A percentile compares a stretch with the other conserved stretches of the same genome.
Evolutionary conservation across 768 basidiomycete genomes (phyloP).

Genomic region (Hirschioporus abietinus): DNA sequence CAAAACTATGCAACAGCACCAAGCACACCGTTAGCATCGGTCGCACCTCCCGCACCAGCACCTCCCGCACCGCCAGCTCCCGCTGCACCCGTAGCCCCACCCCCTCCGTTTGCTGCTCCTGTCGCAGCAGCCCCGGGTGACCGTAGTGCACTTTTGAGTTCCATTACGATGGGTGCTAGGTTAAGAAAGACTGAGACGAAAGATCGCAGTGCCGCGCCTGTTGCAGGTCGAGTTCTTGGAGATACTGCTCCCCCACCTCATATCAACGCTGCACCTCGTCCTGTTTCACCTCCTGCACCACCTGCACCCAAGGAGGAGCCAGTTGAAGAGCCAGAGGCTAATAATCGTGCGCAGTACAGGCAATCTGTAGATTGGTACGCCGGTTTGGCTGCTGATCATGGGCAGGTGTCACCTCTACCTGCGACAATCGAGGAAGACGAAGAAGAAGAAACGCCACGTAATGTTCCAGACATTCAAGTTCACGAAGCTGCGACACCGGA

Average conservation of each 20-base stretch:
- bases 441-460: slow-evolving; percentile 29
- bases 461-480: slow-evolving; percentile 54
- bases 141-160: slow-evolving; percentile 60
- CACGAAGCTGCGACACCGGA: slow-evolving; percentile 37
- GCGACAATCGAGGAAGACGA: slow-evolving; percentile 60
- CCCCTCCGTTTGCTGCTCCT: slow-evolving; percentile 22
- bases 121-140: slow-evolving; percentile 35
- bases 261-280: slow-evolving; percentile 45
- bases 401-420: slow-evolving; percentile 36
- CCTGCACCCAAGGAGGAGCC: slow-evolving; percentile 27
- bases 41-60: slow-evolving; percentile 26
- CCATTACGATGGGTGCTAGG: slow-evolving; percentile 73
- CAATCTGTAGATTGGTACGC: slow-evolving; percentile 92
- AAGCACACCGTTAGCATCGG: slow-evolving; percentile 17
- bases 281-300: slow-evolving; percentile 36
- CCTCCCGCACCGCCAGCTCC: slow-evolving; percentile 28
- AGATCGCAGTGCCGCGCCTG: slow-evolving; percentile 68
- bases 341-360: slow-evolving; percentile 40
- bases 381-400: slow-evolving; percentile 73
- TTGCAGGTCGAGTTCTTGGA: slow-evolving; percentile 76
- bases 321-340: slow-evolving; percentile 17
- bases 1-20: neutral
- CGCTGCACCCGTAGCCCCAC: slow-evolving; percentile 22
- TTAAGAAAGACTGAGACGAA: slow-evolving; percentile 75
- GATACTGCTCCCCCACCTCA: slow-evolving; percentile 67